Percentiles rank a stretch among this genome's conserved stretches.
Evolutionary conservation across 2,329 filamentous ascomycete species (phyloP).

Genomic region (Pseudomassariella vexata): DNA sequence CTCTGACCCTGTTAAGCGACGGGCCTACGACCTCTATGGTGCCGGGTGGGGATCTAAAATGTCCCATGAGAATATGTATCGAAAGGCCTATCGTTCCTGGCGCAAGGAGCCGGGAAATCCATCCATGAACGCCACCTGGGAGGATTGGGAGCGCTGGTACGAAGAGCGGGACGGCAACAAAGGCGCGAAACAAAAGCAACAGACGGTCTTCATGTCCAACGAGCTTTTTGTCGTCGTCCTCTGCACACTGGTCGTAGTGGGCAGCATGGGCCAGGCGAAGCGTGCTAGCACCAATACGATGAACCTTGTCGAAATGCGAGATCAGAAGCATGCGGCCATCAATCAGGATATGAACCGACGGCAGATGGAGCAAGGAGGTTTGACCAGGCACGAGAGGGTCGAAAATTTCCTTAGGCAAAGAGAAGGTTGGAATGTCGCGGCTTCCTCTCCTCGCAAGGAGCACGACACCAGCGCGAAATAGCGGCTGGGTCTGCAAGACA

Average conservation of each 20-base stretch:
- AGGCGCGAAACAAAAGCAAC: constrained; percentile 36
- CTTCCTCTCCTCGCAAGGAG: too few relatives aligned
- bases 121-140: constrained; percentile 84
- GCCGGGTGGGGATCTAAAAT: constrained; percentile 66
- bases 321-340: constrained; percentile 61
- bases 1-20: constrained; percentile 71
- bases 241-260: constrained; percentile 61
- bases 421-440: constrained; percentile 37
- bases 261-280: constrained; percentile 65
- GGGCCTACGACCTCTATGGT: constrained; percentile 76
- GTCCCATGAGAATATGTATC: constrained; percentile 38
- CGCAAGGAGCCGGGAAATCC: constrained; percentile 40
- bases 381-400: constrained; percentile 61
- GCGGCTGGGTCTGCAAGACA: too few relatives aligned
- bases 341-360: constrained; percentile 51
- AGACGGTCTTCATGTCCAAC: constrained; percentile 68
- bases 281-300: constrained; percentile 59
- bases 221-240: constrained; percentile 71
- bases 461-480: background rate
- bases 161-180: constrained; percentile 42
- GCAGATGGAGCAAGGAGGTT: constrained; percentile 44
- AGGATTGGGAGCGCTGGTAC: constrained; percentile 89
- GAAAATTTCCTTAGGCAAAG: constrained; percentile 71
- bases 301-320: constrained; percentile 60
- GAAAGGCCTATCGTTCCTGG: constrained; percentile 42